A percentile compares a stretch with the other conserved stretches of the same genome.
phyloP scores from a whole-genome alignment of 306 rosid genomes.

The Biancaea sappan region DNA sequence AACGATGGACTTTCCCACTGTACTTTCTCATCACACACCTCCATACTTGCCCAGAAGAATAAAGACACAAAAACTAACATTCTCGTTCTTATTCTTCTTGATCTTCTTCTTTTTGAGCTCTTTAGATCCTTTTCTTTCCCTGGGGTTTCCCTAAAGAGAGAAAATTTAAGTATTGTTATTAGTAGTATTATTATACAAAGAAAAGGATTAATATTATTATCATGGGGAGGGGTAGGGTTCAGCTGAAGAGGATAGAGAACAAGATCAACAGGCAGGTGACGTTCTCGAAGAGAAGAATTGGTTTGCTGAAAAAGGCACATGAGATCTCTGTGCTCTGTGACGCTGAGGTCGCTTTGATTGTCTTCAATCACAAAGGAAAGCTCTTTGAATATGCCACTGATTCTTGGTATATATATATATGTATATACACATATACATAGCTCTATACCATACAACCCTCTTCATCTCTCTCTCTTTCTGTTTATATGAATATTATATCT shows the following conservation, averaged over 20 bases:
- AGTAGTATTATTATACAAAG: no score
- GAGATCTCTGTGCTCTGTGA: constrained; percentile 96
- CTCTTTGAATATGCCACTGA: constrained; percentile 87
- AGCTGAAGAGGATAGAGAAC: constrained; percentile 85
- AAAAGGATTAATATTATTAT: neutral
- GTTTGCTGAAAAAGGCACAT: constrained; percentile 82
- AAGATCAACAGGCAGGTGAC: constrained; percentile 91
- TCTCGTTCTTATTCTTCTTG: neutral
- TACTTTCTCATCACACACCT: constrained; percentile 37
- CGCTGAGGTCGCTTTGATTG: constrained; percentile 91
- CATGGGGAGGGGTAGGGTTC: constrained; percentile 97
- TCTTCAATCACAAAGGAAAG: constrained; percentile 89
- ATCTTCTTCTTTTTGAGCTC: neutral
- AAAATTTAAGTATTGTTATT: neutral
- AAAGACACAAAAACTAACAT: constrained; percentile 28
- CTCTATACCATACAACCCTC: no score
- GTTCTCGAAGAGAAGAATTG: constrained; percentile 87
- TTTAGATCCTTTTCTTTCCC: constrained; percentile 32
- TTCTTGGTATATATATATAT: constrained; percentile 55
- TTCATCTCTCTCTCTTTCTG: neutral
- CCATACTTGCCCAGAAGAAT: constrained; percentile 40
- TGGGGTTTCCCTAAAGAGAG: constrained; percentile 24
- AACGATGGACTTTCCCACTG: constrained; percentile 20
- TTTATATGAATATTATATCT: neutral
- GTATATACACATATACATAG: neutral